These are phyloP conservation scores for Prunus yedoensis DNA, from an alignment of 331 rosid genomes.

Conservation along the genomic window DNA sequence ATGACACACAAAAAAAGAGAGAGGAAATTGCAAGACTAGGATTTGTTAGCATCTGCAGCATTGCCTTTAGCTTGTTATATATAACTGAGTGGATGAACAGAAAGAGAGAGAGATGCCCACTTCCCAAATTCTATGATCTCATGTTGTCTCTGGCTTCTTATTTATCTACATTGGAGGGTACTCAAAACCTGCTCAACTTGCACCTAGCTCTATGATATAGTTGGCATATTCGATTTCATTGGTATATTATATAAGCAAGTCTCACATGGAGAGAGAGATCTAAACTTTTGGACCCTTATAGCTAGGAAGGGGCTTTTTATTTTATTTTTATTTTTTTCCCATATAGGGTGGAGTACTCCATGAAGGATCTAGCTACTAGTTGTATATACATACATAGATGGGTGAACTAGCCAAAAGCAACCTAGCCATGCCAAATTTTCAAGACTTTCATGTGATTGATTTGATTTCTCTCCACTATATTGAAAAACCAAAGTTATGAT, in stretches of 20 bases:
- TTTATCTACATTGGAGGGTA: conserved; percentile 9
- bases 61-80: conserved; percentile 31
- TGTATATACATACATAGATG: too few species aligned
- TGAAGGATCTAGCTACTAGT: neutral
- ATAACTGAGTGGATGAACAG: conserved; percentile 45
- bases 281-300: conserved; percentile 24
- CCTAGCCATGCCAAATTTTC: neutral
- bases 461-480: neutral
- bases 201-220: conserved; percentile 9
- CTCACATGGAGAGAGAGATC: conserved; percentile 42
- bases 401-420: neutral
- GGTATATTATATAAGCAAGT: conserved; percentile 31
- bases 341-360: neutral
- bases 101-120: conserved; percentile 50
- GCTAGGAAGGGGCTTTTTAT: too few species aligned
- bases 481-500: neutral
- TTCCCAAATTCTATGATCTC: conserved; percentile 34
- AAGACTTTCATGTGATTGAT: neutral
- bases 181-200: conserved; percentile 30
- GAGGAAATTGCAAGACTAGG: conserved; percentile 18
- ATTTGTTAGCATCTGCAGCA: conserved; percentile 26
- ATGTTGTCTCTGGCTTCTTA: neutral
- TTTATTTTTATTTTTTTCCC: too few species aligned
- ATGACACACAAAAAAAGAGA: neutral
- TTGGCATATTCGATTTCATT: conserved; percentile 22